Conservation (phyloP, 768 basidiomycete genomes). For the Lepiota brunneoincarnata region DNA sequence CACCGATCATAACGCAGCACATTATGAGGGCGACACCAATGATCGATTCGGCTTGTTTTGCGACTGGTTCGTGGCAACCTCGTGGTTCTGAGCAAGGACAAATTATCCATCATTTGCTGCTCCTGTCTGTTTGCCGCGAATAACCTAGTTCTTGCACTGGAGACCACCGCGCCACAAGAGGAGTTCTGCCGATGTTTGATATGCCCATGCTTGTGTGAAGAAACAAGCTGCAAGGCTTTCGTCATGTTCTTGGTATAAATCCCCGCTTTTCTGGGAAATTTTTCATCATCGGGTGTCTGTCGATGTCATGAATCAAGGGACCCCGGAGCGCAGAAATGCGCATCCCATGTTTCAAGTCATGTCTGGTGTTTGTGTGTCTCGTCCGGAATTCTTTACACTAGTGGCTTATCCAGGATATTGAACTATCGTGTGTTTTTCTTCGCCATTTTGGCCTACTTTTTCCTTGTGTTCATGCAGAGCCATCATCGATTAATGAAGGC, state of each 20-base stretch:
- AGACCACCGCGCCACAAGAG: no score
- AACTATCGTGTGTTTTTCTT: background rate
- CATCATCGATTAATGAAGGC: background rate
- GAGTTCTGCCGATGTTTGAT: no score
- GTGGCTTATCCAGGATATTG: background rate
- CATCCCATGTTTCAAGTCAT: background rate
- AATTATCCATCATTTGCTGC: background rate
- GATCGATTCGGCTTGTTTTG: background rate
- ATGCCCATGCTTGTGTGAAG: no score
- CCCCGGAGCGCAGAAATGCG: background rate
- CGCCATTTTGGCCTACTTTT: background rate
- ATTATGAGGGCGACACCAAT: background rate
- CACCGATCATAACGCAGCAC: background rate
- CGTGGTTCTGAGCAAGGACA: slow-evolving; percentile 1
- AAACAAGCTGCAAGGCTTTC: background rate
- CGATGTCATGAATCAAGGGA: background rate
- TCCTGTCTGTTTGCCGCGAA: background rate
- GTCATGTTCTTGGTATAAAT: background rate
- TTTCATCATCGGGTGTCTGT: background rate
- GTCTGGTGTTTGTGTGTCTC: background rate
- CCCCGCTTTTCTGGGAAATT: background rate
- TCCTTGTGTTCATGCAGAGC: background rate
- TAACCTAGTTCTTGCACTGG: no score
- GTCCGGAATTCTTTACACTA: background rate
- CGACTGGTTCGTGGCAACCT: slow-evolving; percentile 3